Base-by-base conservation (phyloP, 306 rosid species). In the Hippophae gyantsensis region DNA sequence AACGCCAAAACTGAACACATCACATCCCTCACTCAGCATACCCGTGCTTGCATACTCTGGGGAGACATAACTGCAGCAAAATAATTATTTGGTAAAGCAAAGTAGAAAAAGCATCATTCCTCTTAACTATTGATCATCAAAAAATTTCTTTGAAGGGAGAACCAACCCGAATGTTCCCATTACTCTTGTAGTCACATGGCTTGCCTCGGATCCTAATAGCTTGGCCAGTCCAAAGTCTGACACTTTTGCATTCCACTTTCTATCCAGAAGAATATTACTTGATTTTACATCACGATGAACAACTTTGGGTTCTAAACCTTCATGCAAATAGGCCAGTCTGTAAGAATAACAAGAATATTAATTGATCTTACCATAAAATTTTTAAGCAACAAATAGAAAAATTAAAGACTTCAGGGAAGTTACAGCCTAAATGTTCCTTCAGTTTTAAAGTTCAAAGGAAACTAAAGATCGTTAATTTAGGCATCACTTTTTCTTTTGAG, bases 21-120 rank as follows among this genome's bases (percentile, higher is more conserved):
- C 99, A 61, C 92, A 85, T 23, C 96, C 85, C 76, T 92, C 99
- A 6, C 86, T 92, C 26, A 92, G 96, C 99, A 92, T 85, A 26
- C 99, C 99, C 0, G 99, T 85, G 85, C 90, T 88, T 48, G 96
- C 99, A 61, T 87, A 92, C 76, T 92, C 99, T 6, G 99, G 99
- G 48, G 99, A 86, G 52, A 92, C 99, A 62, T 92, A 92, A 57
- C 98, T 92, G 75, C 79, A 78, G 38, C 56, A 71, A 56, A 64
- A 60, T 12, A 41, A 45, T 8, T 12, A 54, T 40, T 52, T 44
- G 25, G 9, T 11, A 61, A 7, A 46, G 59, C 53, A 46, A 10
- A 64, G 45, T 47, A 13, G 51, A 10, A 53, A 27, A n/a, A 14
- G 6, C 54, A 55, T 54, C 7, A 52, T 54, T 8, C 25, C 18